These are phyloP conservation scores for Trichoderma cornu-damae DNA, from an alignment of 2,329 filamentous ascomycete genomes.

Conservation along the genomic window DNA sequence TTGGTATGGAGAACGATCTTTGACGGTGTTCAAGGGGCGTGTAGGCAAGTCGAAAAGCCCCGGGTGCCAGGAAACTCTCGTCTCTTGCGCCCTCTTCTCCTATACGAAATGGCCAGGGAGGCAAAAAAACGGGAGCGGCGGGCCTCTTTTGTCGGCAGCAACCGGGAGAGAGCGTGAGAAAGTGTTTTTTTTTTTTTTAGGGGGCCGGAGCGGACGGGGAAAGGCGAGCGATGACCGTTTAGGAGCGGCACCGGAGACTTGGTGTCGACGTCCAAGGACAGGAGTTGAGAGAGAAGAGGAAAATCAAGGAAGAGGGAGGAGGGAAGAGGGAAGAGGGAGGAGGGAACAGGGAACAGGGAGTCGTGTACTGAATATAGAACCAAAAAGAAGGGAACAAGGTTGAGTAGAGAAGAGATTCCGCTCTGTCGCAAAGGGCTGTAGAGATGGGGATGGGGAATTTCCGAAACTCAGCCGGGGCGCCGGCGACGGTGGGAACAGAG, in stretches of 20 bases:
- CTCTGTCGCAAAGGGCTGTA: neutral
- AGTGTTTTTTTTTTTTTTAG: no score
- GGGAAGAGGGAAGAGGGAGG: no score
- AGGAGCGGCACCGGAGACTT: neutral
- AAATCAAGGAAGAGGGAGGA: no score
- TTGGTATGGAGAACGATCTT: neutral
- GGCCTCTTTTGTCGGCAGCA: conserved; percentile 1
- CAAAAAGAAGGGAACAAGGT: neutral
- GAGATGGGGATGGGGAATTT: conserved; percentile 5
- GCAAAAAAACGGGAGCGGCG: neutral
- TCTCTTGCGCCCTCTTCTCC: no score
- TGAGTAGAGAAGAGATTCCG: neutral
- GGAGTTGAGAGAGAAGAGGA: neutral
- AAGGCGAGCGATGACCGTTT: neutral
- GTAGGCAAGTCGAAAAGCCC: neutral
- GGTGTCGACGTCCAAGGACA: neutral
- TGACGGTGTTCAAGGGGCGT: neutral
- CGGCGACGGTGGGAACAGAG: neutral
- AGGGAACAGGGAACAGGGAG: neutral
- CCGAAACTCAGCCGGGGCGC: conserved; percentile 14
- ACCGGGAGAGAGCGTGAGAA: neutral
- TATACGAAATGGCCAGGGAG: no score
- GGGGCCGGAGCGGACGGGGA: neutral
- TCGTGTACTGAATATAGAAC: neutral
- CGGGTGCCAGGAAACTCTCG: no score